A percentile compares a stretch with the other conserved stretches of the same genome.
phyloP scores from a whole-genome alignment of 352 stramenopile genomes.

The Pythium folliculosum region DNA sequence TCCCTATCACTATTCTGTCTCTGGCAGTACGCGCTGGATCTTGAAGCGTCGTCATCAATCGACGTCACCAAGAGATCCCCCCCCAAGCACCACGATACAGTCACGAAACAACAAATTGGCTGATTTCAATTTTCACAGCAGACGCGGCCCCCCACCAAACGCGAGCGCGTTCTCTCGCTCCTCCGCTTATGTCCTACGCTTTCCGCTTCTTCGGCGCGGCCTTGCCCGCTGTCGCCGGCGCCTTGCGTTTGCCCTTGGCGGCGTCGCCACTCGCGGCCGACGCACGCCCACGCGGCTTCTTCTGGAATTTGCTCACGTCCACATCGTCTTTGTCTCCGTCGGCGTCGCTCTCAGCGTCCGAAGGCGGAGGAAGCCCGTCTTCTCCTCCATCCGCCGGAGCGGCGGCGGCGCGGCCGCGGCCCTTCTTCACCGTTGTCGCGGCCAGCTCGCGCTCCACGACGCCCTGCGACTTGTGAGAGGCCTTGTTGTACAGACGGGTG shows the following conservation, averaged over 20 bases:
- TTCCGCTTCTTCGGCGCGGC: constrained; percentile 57
- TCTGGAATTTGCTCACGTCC: constrained; percentile 84
- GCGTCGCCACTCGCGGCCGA: constrained; percentile 10
- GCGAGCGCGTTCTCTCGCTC: neutral
- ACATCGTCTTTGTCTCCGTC: constrained; percentile 57
- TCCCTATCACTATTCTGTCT: constrained; percentile 9
- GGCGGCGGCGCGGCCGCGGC: constrained; percentile 44
- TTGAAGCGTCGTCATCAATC: constrained; percentile 18
- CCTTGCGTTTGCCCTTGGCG: constrained; percentile 55
- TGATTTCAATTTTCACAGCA: constrained; percentile 7
- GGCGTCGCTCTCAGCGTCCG: constrained; percentile 71
- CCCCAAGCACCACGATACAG: neutral
- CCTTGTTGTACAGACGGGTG: constrained; percentile 92
- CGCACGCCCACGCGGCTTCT: constrained; percentile 54
- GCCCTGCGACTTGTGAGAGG: constrained; percentile 92
- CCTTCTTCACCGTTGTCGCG: constrained; percentile 75
- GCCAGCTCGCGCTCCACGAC: constrained; percentile 86
- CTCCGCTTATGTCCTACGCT: constrained; percentile 15
- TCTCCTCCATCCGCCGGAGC: constrained; percentile 41
- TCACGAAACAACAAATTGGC: neutral
- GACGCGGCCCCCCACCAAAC: neutral
- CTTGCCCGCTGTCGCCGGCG: constrained; percentile 34
- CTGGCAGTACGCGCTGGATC: constrained; percentile 11
- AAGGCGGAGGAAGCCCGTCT: constrained; percentile 49
- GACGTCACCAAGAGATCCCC: constrained; percentile 15